Percentiles rank a stretch among this genome's conserved stretches.
These are phyloP conservation scores for Stromatinia cepivora DNA, from an alignment of 2,329 filamentous ascomycete genomes.

Conservation along the genomic window DNA sequence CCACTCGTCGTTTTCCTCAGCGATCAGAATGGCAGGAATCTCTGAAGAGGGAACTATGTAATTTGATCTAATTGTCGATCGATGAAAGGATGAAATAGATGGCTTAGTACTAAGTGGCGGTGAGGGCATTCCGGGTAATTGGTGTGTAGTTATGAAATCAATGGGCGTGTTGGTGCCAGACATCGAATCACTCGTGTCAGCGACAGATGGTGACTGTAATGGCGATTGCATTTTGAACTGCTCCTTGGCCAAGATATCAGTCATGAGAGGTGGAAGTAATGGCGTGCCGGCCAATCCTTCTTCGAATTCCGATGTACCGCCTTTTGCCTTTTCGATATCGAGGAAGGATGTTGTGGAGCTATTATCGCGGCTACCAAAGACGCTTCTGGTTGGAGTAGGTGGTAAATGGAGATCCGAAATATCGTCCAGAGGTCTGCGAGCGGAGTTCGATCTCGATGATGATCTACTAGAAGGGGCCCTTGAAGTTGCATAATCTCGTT, in stretches of 20 bases:
- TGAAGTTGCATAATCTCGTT: constrained; percentile 45
- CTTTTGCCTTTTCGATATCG: constrained; percentile 55
- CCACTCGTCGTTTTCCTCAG: constrained; percentile 77
- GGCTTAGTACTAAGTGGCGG: constrained; percentile 76
- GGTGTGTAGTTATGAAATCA: constrained; percentile 46
- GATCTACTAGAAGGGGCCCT: constrained; percentile 72
- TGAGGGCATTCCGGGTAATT: constrained; percentile 54
- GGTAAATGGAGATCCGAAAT: constrained; percentile 54
- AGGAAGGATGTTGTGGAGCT: constrained; percentile 48
- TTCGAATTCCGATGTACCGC: constrained; percentile 52
- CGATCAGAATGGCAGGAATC: constrained; percentile 65
- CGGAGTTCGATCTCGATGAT: constrained; percentile 70
- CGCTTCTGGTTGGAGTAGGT: constrained; percentile 62
- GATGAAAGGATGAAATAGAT: constrained; percentile 73
- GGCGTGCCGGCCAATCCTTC: constrained; percentile 75
- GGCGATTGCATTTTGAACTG: constrained; percentile 69
- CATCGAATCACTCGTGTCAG: constrained; percentile 47
- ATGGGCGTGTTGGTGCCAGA: constrained; percentile 49
- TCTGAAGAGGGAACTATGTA: constrained; percentile 52
- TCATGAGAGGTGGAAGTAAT: constrained; percentile 78
- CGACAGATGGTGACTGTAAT: constrained; percentile 81
- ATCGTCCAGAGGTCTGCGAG: constrained; percentile 49
- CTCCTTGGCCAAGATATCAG: constrained; percentile 46
- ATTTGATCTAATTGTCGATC: constrained; percentile 45
- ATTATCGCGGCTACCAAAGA: constrained; percentile 58